These are phyloP conservation scores for Karstenula rhodostoma DNA, from an alignment of 2,329 filamentous ascomycete genomes.

Conservation along the genomic window DNA sequence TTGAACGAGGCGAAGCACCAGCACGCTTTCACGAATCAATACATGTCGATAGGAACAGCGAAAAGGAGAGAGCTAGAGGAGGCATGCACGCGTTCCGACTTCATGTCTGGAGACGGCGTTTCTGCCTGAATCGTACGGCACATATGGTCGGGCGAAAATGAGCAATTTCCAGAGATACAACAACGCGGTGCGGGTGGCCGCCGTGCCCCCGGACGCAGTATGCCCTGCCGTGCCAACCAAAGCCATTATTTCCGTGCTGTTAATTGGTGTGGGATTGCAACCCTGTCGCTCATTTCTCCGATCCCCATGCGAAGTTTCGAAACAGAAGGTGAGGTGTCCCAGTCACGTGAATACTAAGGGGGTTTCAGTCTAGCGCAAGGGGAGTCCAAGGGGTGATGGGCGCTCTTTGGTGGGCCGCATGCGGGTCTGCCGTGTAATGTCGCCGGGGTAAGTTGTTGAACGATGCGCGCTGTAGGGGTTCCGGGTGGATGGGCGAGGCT, in stretches of 20 bases:
- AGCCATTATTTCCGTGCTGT: not conserved
- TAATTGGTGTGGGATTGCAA: constrained; percentile 1
- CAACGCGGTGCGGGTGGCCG: not conserved
- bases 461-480: not conserved
- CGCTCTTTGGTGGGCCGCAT: constrained; percentile 3
- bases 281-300: constrained; percentile 8
- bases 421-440: constrained; percentile 12
- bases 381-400: constrained; percentile 3
- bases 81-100: not conserved
- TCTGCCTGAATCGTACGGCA: constrained; percentile 6
- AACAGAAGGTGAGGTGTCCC: not conserved
- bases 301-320: not conserved
- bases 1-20: not conserved
- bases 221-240: constrained; percentile 1
- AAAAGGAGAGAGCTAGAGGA: not conserved
- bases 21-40: not conserved
- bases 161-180: constrained; percentile 6
- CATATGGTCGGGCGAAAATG: not conserved
- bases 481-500: constrained; percentile 7
- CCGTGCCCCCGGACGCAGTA: not conserved
- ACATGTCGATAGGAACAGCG: not conserved
- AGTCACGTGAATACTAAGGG: not conserved
- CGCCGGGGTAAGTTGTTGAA: not conserved
- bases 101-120: not conserved
- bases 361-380: not conserved